phyloP scores from a whole-genome alignment of 345 rosid species.

The Populus tremula region DNA sequence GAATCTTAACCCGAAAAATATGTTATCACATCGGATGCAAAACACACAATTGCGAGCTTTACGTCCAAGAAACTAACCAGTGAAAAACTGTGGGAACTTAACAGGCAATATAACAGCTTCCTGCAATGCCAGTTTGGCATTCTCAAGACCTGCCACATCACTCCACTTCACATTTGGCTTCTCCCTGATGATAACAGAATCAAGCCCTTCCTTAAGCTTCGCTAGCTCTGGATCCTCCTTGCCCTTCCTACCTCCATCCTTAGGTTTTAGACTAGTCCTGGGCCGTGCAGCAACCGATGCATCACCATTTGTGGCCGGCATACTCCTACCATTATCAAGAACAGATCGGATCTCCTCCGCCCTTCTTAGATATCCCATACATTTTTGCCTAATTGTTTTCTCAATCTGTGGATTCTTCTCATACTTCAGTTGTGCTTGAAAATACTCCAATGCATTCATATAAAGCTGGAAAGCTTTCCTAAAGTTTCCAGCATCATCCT shows the following conservation, averaged over 20 bases:
- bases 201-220: constrained; percentile 75
- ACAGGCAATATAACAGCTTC: constrained; percentile 94
- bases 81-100: constrained; percentile 84
- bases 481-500: constrained; percentile 83
- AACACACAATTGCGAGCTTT: neutral
- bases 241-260: constrained; percentile 45
- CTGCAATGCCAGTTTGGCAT: constrained; percentile 80
- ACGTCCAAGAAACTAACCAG: constrained; percentile 42
- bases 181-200: constrained; percentile 77
- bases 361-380: constrained; percentile 75
- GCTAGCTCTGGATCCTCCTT: constrained; percentile 82
- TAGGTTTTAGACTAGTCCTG: constrained; percentile 55
- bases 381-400: constrained; percentile 69
- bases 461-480: constrained; percentile 71
- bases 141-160: constrained; percentile 90
- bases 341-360: constrained; percentile 90
- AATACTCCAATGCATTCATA: constrained; percentile 90
- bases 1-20: neutral
- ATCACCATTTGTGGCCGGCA: constrained; percentile 55
- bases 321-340: constrained; percentile 69
- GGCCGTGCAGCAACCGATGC: constrained; percentile 60
- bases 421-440: constrained; percentile 82
- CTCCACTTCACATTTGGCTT: constrained; percentile 84
- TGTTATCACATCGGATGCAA: neutral
- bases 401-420: constrained; percentile 85